A percentile compares a stretch with the other conserved stretches of the same genome.
phyloP scores from a whole-genome alignment of 306 rosid genomes.

The Quercus wislizeni region DNA sequence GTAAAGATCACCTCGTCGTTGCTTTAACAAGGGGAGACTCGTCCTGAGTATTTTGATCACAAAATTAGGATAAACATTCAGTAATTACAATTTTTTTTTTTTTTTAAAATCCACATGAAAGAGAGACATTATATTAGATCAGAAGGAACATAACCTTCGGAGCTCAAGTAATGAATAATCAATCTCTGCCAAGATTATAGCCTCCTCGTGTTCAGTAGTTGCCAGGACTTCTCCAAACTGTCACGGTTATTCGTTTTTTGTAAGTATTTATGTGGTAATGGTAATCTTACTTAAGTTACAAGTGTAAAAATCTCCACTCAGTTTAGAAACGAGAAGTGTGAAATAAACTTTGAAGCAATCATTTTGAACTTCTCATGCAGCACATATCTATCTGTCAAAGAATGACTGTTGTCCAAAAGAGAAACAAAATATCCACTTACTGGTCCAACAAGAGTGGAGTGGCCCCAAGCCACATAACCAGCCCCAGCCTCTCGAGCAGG shows the following conservation, averaged over 20 bases:
- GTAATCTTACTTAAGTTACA: not conserved
- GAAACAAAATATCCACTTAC: conserved; percentile 46
- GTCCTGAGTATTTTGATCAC: conserved; percentile 52
- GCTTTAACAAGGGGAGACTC: conserved; percentile 75
- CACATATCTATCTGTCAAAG: not conserved
- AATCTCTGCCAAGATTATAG: conserved; percentile 72
- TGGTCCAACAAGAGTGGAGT: conserved; percentile 96
- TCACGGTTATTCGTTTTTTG: conserved; percentile 13
- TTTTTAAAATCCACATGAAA: not conserved
- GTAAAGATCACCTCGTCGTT: conserved; percentile 93
- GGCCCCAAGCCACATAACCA: conserved; percentile 97
- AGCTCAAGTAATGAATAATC: conserved; percentile 73
- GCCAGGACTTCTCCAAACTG: conserved; percentile 93
- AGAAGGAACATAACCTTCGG: conserved; percentile 53
- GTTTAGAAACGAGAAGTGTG: conserved; percentile 5
- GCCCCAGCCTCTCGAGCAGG: conserved; percentile 89
- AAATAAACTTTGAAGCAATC: not conserved
- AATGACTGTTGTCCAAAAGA: conserved; percentile 8
- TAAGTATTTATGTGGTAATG: conserved; percentile 1
- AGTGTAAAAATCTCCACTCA: not conserved
- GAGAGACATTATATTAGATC: conserved; percentile 4
- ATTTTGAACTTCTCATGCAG: not conserved
- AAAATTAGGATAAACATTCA: not conserved
- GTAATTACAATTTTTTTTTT: too few species aligned
- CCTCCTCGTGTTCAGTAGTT: conserved; percentile 94